Evolutionary conservation across 306 rosid genomes (phyloP).

Genomic region (Oemleria cerasiformis): DNA sequence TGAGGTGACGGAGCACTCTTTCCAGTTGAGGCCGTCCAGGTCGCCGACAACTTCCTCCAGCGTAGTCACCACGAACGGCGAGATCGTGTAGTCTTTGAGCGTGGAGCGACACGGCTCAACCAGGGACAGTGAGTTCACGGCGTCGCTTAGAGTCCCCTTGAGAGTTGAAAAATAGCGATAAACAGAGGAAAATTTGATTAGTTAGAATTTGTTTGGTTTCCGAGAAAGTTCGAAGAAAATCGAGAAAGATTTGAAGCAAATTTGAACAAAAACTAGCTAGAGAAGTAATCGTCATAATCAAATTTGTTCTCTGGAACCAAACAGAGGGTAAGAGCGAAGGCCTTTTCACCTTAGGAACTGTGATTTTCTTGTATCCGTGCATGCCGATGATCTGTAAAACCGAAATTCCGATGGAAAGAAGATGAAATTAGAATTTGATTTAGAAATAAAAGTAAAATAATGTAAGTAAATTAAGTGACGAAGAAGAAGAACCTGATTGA

Average conservation of each 20-base stretch:
- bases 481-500: conserved; percentile 51
- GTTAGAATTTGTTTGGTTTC: background rate
- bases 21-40: conserved; percentile 63
- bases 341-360: conserved; percentile 47
- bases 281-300: background rate
- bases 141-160: conserved; percentile 45
- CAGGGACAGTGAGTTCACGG: conserved; percentile 48
- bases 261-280: background rate
- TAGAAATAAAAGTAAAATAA: background rate
- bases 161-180: background rate
- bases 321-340: conserved; percentile 9
- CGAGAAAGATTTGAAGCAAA: background rate
- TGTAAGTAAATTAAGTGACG: background rate
- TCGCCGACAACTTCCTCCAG: conserved; percentile 52
- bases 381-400: conserved; percentile 49
- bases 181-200: background rate
- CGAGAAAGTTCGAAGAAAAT: conserved; percentile 5
- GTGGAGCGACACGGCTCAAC: conserved; percentile 62
- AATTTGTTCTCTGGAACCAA: conserved; percentile 21
- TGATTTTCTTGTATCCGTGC: conserved; percentile 72
- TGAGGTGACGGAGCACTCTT: conserved; percentile 77
- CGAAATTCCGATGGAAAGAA: background rate
- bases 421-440: background rate
- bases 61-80: conserved; percentile 32
- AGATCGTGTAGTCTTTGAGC: conserved; percentile 34